Conservation (phyloP, 2,329 filamentous ascomycete genomes). For the Clarireedia paspali region DNA sequence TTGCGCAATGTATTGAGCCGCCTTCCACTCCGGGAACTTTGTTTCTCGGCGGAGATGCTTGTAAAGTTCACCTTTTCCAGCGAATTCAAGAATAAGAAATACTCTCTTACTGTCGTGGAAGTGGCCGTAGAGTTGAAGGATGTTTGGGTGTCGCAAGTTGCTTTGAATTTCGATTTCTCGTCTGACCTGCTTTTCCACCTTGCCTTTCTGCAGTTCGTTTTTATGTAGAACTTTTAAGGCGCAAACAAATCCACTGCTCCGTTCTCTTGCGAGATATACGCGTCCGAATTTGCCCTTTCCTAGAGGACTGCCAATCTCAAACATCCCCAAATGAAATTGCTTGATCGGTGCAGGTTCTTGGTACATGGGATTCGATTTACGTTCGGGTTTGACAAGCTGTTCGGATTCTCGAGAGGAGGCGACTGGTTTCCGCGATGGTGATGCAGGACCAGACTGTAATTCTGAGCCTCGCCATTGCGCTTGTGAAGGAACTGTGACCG, state of each 20-base stretch:
- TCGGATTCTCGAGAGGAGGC: constrained; percentile 36
- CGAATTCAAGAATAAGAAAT: constrained; percentile 67
- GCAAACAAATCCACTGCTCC: constrained; percentile 61
- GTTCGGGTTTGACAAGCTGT: constrained; percentile 43
- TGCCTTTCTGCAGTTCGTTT: constrained; percentile 57
- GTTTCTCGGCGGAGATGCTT: constrained; percentile 63
- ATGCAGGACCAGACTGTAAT: constrained; percentile 34
- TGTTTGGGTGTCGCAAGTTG: constrained; percentile 64
- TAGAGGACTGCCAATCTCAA: constrained; percentile 66
- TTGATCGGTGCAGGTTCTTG: constrained; percentile 51
- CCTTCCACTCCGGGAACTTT: constrained; percentile 63
- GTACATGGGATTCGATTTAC: constrained; percentile 43
- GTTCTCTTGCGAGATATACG: constrained; percentile 64
- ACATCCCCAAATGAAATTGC: constrained; percentile 68
- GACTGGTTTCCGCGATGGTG: constrained; percentile 45
- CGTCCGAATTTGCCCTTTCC: constrained; percentile 70
- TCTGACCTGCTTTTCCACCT: constrained; percentile 64
- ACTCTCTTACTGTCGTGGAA: constrained; percentile 69
- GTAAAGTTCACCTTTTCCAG: constrained; percentile 64
- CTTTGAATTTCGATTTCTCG: constrained; percentile 70
- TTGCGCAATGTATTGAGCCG: constrained; percentile 65
- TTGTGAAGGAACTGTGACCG: constrained; percentile 62
- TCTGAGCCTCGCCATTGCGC: constrained; percentile 44
- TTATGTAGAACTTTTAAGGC: constrained; percentile 70
- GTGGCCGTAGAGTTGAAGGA: constrained; percentile 62